A percentile compares a stretch with the other conserved stretches of the same genome.
Conservation (phyloP, 2,329 filamentous ascomycete species). For the Epichloe gansuensis region DNA sequence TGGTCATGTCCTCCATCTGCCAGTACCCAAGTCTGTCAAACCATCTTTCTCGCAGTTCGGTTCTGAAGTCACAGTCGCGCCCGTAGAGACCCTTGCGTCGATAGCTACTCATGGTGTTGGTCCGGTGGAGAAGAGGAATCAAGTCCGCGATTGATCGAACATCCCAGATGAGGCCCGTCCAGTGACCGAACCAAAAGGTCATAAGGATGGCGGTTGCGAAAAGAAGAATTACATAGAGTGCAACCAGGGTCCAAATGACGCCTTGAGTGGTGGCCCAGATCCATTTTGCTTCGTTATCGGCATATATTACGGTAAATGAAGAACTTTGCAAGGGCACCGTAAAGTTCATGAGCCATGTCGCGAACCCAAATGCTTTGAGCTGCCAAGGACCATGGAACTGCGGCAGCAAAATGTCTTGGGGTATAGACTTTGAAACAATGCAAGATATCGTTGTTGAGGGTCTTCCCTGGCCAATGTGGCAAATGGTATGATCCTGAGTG, state of each 20-base stretch:
- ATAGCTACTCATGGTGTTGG: conserved; percentile 67
- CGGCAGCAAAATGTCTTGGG: conserved; percentile 57
- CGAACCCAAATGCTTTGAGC: conserved; percentile 51
- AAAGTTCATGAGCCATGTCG: conserved; percentile 69
- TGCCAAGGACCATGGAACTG: conserved; percentile 49
- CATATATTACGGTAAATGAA: conserved; percentile 54
- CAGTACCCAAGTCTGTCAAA: conserved; percentile 77
- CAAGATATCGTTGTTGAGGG: conserved; percentile 45
- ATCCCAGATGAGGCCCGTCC: conserved; percentile 78
- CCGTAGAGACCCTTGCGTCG: conserved; percentile 48
- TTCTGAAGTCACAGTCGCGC: conserved; percentile 37
- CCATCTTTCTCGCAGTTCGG: conserved; percentile 41
- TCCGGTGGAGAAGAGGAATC: conserved; percentile 63
- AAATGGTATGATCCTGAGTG: conserved; percentile 70
- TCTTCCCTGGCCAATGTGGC: conserved; percentile 59
- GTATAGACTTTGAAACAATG: conserved; percentile 56
- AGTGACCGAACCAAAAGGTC: conserved; percentile 50
- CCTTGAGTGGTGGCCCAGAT: conserved; percentile 69
- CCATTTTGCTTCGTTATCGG: conserved; percentile 45
- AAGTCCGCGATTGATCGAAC: conserved; percentile 71
- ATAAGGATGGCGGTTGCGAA: conserved; percentile 41
- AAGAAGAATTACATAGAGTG: conserved; percentile 57
- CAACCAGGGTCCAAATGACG: conserved; percentile 66
- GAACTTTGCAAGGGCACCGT: conserved; percentile 72
- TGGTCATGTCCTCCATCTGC: conserved; percentile 52